Evolutionary conservation across 2,329 filamentous ascomycete species (phyloP), one percentile per base, ranked within the genome.

Genomic region (Calonectria fujianensis): DNA sequence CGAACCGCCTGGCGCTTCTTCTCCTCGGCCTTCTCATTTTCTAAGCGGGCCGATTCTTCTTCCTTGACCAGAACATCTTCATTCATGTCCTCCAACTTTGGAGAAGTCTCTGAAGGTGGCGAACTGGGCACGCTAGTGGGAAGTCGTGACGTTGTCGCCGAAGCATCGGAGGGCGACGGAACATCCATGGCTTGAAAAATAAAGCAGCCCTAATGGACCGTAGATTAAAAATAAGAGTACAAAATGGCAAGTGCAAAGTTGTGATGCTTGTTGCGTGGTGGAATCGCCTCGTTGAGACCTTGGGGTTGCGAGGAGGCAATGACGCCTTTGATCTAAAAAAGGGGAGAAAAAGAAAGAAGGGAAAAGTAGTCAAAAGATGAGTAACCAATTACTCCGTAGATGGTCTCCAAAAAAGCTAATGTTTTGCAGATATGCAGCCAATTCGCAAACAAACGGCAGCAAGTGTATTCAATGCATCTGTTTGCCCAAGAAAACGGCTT

Each of bases 1-100:
- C 76, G 77, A 0, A 79, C 66, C 14, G 86, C 86, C 35, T 89
- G 87, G 0, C 78, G 81, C 0, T 80, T 72, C 54, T 88, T 87
- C 16, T 89, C 86, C 57, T 92, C 92, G 0, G 87, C 87, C 31
- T 88, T 89, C 51, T 88, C 85, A 13, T 88, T 88, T 1, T 82
- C 83, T 0, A 71, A 48, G 0, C 82, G 76, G 0, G 86, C 87
- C 3, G 80, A 79, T 1, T 85, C 81, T 51, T 88, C 87, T 20
- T 86, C 85, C 10, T 81, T 83, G 0, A 82, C 73, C 0, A 89
- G 77, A 0, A 76, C 69, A 59, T 83, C 81, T 2, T 85, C 80
- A 5, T 79, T 80, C 0, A 73, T 69, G 1, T 79, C 75, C 1
- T 81, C 79, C 4, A 75, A 29, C 16, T 76, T 71, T 18, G 77